Conservation (phyloP, 2,329 filamentous ascomycete genomes). For the Colletotrichum salicis region DNA sequence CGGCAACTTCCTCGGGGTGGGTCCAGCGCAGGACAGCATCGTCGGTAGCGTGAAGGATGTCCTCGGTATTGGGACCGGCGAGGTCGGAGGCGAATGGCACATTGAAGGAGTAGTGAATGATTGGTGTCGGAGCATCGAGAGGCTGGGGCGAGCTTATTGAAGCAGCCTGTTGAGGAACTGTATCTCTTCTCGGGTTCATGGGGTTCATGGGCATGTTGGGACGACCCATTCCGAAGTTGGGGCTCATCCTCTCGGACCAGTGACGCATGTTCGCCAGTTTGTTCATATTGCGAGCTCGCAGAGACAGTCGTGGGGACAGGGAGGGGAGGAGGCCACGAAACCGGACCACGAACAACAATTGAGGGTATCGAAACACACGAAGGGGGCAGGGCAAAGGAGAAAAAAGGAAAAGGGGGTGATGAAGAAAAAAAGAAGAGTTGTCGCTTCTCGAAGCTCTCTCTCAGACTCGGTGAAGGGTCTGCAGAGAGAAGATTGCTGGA, state of each 20-base stretch:
- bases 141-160: constrained; percentile 75
- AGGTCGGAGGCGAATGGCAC: constrained; percentile 95
- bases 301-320: constrained; percentile 42
- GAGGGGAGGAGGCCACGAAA: constrained; percentile 29
- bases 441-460: constrained; percentile 32
- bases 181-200: constrained; percentile 69
- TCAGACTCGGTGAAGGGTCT: constrained; percentile 33
- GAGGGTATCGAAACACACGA: constrained; percentile 36
- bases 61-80: constrained; percentile 90
- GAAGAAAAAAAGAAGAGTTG: constrained; percentile 38
- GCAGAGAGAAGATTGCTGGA: constrained; percentile 32
- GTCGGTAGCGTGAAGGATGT: constrained; percentile 91
- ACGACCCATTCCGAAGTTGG: constrained; percentile 73
- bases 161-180: constrained; percentile 60
- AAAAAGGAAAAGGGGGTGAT: constrained; percentile 38
- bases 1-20: constrained; percentile 86
- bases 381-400: constrained; percentile 35
- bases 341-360: constrained; percentile 28
- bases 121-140: constrained; percentile 67
- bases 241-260: constrained; percentile 77
- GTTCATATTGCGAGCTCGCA: constrained; percentile 66
- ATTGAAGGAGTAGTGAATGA: constrained; percentile 95
- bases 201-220: constrained; percentile 66
- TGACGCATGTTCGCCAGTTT: constrained; percentile 78
- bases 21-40: constrained; percentile 93